Base-by-base conservation (phyloP, 495 filamentous ascomycete genomes). In the Penicillium subrubescens region DNA sequence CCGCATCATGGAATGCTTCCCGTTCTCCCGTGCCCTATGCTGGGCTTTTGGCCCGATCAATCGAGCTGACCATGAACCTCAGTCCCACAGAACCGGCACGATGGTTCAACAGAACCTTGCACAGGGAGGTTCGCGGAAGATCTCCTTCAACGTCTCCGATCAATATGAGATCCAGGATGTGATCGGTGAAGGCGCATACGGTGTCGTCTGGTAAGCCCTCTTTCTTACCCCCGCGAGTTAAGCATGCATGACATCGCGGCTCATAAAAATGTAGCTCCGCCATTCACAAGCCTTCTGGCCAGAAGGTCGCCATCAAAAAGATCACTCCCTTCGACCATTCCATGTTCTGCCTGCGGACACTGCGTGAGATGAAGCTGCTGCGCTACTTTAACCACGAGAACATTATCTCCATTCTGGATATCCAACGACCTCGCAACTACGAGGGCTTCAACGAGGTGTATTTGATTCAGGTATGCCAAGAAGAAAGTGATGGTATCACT, bases 301-400 rank as follows among this genome's bases (percentile, higher is more conserved):
- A 99, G 80, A 98, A 97, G 82, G 96, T 99, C 56, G 96, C 96
- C 33, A 99, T 99, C 82, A 99, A 99, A 84, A 99, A 99, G 86
- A 99, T 99, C 71, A 97, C 94, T 2, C 96, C 95, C 0, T 98
- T 98, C 80, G 95, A 99, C 68, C 94, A 98, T 74, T 97, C 93
- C 71, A 98, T 97, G 94, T 99, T 99, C 84, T 98, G 95, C 75
- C 81, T 99, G 69, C 86, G 96, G 71, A 99, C 96, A 8, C 82
- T 99, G 67, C 93, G 96, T 72, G 96, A 99, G 80, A 99, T 99
- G 96, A 99, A 99, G 86, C 84, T 99, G 60, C 83, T 99, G 67
- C 87, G 96, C 68, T 98, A 99, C 79, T 99, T 99, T 85, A 99
- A 99, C 81, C 96, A 99, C 74, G 96, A 99, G 80, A 99, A 99